Base-by-base conservation (phyloP, 2,329 filamentous ascomycete genomes). In the Teratosphaeriaceae sp. region DNA sequence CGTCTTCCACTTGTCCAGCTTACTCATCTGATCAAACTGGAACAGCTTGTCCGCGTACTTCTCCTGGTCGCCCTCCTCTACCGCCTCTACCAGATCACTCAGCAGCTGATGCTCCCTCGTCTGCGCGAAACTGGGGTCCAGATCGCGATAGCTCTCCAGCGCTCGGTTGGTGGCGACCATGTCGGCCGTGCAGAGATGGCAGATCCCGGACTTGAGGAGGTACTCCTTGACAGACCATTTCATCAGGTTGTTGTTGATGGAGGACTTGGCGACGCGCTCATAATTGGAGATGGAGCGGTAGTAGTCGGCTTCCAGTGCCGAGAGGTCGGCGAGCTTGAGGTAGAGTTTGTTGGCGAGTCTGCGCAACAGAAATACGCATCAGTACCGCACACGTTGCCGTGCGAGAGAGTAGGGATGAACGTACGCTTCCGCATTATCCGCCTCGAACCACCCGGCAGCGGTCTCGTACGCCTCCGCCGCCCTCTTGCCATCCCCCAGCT, bases 1-100 rank as follows among this genome's bases (percentile, higher is more conserved):
- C 39, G 86, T 95, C 83, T 96, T 95, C 90, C 90, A 97, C 72
- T 90, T 92, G 63, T 96, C 89, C 59, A 97, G 70, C 73, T 92
- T 92, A 70, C 82, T 92, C 70, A 95, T 75, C 70, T 94, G 86
- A 64, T 96, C 88, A 61, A 80, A 97, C 64, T 90, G 82, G 72
- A 85, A 94, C 50, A 92, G 68, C 64, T 89, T 88, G 60, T 94
- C 87, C 18, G 84, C 79, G 59, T 94, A 97, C 48, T 76, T 73
- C 57, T 95, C 88, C 63, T 85, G 82, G 57, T 94, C 86, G 43
- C 82, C 82, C 23, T 79, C 75, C 60, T 92, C 82, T 45, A 95
- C 75, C 3, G 85, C 79, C 46, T 84, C 80, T 23, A 79, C 71
- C 27, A 97, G 71, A 63, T 96, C 88, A 6, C 75, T 72, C 30